These are phyloP conservation scores for Brachypodium distachyon DNA, from an alignment of 202 grass and related monocot species.

Conservation along the genomic window DNA sequence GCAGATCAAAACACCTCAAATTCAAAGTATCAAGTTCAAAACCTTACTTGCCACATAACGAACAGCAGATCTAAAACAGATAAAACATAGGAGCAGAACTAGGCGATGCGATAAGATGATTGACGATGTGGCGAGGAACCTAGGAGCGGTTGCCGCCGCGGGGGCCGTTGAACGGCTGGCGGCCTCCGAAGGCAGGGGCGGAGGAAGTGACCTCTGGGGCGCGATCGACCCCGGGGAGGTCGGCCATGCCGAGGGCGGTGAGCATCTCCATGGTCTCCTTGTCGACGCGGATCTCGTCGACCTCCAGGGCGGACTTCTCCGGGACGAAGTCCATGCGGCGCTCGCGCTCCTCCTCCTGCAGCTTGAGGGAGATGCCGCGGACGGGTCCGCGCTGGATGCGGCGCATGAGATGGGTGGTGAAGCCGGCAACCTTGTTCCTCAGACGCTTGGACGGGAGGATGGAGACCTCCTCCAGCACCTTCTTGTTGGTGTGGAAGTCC, in stretches of 20 bases:
- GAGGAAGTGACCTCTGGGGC: not conserved
- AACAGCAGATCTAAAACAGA: not conserved
- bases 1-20: slow-evolving; percentile 1
- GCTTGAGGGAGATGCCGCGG: slow-evolving; percentile 48
- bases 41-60: not conserved
- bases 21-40: slow-evolving; percentile 1
- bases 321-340: slow-evolving; percentile 55
- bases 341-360: slow-evolving; percentile 59
- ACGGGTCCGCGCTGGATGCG: slow-evolving; percentile 52
- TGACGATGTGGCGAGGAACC: not conserved
- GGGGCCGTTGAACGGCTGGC: slow-evolving; percentile 16
- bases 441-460: slow-evolving; percentile 56
- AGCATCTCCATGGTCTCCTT: slow-evolving; percentile 54
- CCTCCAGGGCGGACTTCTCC: slow-evolving; percentile 41
- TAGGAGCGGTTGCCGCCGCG: slow-evolving; percentile 16
- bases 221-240: slow-evolving; percentile 33
- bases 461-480: slow-evolving; percentile 47
- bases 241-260: slow-evolving; percentile 37
- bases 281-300: slow-evolving; percentile 34
- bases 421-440: slow-evolving; percentile 52
- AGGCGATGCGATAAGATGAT: not conserved
- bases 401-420: slow-evolving; percentile 55
- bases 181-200: not conserved
- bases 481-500: slow-evolving; percentile 61
- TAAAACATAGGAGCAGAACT: not conserved